Base-by-base conservation (phyloP, 2,329 filamentous ascomycete genomes). In the Epichloe glyceriae region DNA sequence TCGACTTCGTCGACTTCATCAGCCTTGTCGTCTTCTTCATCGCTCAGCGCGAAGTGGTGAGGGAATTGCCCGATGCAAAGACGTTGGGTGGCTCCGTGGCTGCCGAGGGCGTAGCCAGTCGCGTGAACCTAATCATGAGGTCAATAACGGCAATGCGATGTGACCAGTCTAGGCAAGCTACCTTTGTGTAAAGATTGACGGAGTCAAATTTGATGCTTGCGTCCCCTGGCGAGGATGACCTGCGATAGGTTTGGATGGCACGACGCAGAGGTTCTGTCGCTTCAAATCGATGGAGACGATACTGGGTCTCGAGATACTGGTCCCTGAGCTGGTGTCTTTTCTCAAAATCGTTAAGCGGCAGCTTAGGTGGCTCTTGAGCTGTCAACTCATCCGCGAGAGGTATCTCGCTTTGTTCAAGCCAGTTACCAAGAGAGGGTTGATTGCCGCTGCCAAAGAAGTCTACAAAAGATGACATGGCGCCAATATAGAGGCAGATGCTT, bases 201-300 rank as follows among this genome's bases (percentile, higher is more conserved):
- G 72, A 72, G 52, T 94, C 88, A 12, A 64, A 64, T 65, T 80
- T 79, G 0, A 60, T 54, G 0, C 33, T 35, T 30, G 15, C 3
- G 11, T 37, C 14, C 15, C 20, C 47, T 7, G 15, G 11, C 41
- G 40, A 39, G 22, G 20, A 22, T 33, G 37, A 22, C 40, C 8
- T 12, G 14, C 72, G 74, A 50, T 85, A 75, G 12, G 73, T 66
- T 0, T 70, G 67, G 1, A 95, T 75, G 0, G 86, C 82, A 54
- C 80, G 74, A 6, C 88, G 77, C 0, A 95, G 71, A 1, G 82
- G 76, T 12, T 84, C 77, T 3, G 86, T 70, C 0, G 81, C 78
- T 61, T 95, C 88, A 60, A 88, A 85, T 3, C 89, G 76, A 7
- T 88, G 72, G 2, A 95, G 75, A 3, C 80, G 72, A 61, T 93